phyloP scores from a whole-genome alignment of 2,329 filamentous ascomycete genomes.

The Cephalotrichum gorgonifer region DNA sequence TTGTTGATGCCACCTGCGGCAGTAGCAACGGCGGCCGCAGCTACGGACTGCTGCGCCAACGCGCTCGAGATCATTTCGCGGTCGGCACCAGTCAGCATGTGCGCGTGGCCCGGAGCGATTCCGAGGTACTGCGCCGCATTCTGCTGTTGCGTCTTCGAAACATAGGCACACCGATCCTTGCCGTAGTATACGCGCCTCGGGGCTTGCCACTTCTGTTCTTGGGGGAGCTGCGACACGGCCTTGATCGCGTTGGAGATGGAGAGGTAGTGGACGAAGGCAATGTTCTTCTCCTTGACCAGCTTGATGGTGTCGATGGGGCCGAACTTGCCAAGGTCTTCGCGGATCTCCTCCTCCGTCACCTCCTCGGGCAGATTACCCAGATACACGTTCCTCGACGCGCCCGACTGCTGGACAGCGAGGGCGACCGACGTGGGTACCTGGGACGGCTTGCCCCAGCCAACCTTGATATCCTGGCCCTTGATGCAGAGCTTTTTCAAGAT shows the following conservation, averaged over 20 bases:
- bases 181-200: conserved; percentile 96
- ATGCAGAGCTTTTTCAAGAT: conserved; percentile 99
- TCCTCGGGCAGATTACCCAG: conserved; percentile 89
- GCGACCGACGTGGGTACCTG: conserved; percentile 96
- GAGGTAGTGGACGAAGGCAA: conserved; percentile 94
- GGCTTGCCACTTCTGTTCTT: conserved; percentile 93
- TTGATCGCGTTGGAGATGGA: conserved; percentile 98
- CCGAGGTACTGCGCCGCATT: conserved; percentile 97
- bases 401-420: conserved; percentile 94
- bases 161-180: conserved; percentile 96
- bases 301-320: conserved; percentile 96
- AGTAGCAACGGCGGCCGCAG: conserved; percentile 90
- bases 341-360: conserved; percentile 79
- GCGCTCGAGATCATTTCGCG: conserved; percentile 94
- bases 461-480: conserved; percentile 98
- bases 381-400: conserved; percentile 94
- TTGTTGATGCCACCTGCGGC: conserved; percentile 96
- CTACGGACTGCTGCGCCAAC: conserved; percentile 92
- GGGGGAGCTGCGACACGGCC: conserved; percentile 88
- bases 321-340: conserved; percentile 92
- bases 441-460: conserved; percentile 97
- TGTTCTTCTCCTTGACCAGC: conserved; percentile 94
- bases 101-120: conserved; percentile 91
- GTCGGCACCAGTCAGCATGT: conserved; percentile 92
- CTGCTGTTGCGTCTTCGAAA: conserved; percentile 98